Evolutionary conservation across 169 alveolate genomes (phyloP), one percentile per base, ranked within the genome.

Genomic region (Eimeria maxima): DNA sequence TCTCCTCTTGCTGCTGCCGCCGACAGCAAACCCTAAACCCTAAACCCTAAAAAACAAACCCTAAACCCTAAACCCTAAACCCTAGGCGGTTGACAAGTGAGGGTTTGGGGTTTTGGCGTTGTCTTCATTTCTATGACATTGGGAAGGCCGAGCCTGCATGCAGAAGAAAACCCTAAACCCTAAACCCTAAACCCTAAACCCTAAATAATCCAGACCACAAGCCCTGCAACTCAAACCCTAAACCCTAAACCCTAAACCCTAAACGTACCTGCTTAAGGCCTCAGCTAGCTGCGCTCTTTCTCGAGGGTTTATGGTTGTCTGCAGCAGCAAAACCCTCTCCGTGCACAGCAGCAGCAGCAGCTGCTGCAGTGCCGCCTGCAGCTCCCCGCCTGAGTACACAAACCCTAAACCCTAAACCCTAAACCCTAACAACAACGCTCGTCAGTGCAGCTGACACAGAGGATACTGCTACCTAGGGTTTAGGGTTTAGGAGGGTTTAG

Each of bases 321-420:
- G 84, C 84, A 73, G 84, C 84, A 73, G 45, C 84, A 73, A 50
- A 44, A 29, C 6, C 22, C 18, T 18, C 84, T n/a, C 50, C 42
- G 20, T 10, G 53, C 13, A 50, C 84, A 73, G 84, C 84, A 65
- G 84, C 84, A 73, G 84, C 44, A 73, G 55, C 84, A 18, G 18
- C 45, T 18, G 45, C 44, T 73, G 55, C 84, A n/a, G 22, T 20
- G 8, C 84, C 84, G 8, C 84, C 44, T 24, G 45, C 84, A 67
- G 29, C 38, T 67, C 44, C 44, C 20, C 20, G 16, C 38, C 78
- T 67, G 78, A n/a, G n/a, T 27, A 67, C 27, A 67, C 13, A 67
- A 22, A 67, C 78, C 44, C 78, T 67, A 67, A 67, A 67, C 78
- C 78, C 27, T 27, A 67, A 67, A 27, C 38, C 38, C 78, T n/a